These are phyloP conservation scores for Pseudopyricularia javanii DNA, from an alignment of 2,329 filamentous ascomycete genomes.

Conservation along the genomic window DNA sequence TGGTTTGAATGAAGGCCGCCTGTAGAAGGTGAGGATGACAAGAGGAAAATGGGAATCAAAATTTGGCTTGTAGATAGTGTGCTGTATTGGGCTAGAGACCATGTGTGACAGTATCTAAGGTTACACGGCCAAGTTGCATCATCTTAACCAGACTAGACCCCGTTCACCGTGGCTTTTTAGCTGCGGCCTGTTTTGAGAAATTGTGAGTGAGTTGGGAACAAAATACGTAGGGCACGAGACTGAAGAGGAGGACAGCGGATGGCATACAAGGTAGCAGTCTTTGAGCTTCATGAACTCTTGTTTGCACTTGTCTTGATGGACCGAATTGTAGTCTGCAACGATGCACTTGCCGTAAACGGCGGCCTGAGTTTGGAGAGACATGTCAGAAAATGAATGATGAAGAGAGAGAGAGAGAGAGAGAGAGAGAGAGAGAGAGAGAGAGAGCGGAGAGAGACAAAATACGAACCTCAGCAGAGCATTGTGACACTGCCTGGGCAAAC, in stretches of 20 bases:
- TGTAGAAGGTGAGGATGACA: too few species aligned
- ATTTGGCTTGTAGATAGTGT: background rate
- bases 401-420: background rate
- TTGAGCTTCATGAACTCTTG: conserved; percentile 78
- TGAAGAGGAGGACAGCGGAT: too few species aligned
- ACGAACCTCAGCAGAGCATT: conserved; percentile 42
- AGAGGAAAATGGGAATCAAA: background rate
- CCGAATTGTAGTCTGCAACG: conserved; percentile 75
- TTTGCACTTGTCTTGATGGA: conserved; percentile 82
- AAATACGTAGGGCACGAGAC: background rate
- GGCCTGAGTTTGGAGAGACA: conserved; percentile 41
- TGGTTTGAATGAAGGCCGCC: too few species aligned
- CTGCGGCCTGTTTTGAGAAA: conserved; percentile 7
- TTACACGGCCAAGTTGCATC: too few species aligned
- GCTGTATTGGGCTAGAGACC: too few species aligned
- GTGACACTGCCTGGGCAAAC: conserved; percentile 39
- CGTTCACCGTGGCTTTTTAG: conserved; percentile 8
- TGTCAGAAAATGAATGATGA: too few species aligned
- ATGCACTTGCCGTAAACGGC: conserved; percentile 85
- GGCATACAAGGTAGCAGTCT: conserved; percentile 72
- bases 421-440: background rate
- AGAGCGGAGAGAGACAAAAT: background rate
- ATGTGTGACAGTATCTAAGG: too few species aligned
- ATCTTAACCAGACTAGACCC: background rate
- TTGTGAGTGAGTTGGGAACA: background rate